Conservation (phyloP, 2,329 filamentous ascomycete species). For the Talaromyces sp. region DNA sequence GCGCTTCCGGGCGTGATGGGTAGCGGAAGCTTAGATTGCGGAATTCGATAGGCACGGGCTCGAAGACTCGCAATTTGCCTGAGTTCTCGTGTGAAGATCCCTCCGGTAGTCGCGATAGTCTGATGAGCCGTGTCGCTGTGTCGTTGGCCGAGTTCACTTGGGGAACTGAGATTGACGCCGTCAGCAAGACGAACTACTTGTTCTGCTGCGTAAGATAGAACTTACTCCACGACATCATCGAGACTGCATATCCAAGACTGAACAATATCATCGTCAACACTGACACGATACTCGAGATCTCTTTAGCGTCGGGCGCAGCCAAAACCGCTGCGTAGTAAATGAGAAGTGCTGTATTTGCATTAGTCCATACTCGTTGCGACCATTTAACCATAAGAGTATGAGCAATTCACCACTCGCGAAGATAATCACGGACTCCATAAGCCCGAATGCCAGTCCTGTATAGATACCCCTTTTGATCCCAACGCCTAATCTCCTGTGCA, state of each 20-base stretch:
- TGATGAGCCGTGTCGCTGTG: conserved; percentile 68
- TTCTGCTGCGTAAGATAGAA: too few relatives aligned
- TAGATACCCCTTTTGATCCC: conserved; percentile 65
- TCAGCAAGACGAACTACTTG: too few relatives aligned
- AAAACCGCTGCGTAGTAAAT: conserved; percentile 78
- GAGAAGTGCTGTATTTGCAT: conserved; percentile 55
- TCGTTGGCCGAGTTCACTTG: conserved; percentile 72
- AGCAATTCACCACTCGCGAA: conserved; percentile 58
- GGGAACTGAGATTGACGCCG: conserved; percentile 54
- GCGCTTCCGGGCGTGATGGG: conserved; percentile 51
- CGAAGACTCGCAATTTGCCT: conserved; percentile 44
- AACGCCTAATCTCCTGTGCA: conserved; percentile 51
- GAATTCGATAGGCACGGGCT: conserved; percentile 55
- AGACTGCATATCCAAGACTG: conserved; percentile 67
- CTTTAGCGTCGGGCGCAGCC: conserved; percentile 49
- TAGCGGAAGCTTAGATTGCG: conserved; percentile 68
- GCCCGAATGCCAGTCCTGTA: conserved; percentile 68
- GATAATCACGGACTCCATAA: conserved; percentile 68
- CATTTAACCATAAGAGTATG: neutral
- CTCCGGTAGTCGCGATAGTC: conserved; percentile 60
- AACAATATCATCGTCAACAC: conserved; percentile 83
- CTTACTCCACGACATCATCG: conserved; percentile 61
- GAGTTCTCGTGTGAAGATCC: conserved; percentile 56
- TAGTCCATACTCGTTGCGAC: neutral
- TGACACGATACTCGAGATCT: conserved; percentile 60